These are phyloP conservation scores for Meripilus lineatus DNA, from an alignment of 1,284 basidiomycete genomes.

Conservation along the genomic window DNA sequence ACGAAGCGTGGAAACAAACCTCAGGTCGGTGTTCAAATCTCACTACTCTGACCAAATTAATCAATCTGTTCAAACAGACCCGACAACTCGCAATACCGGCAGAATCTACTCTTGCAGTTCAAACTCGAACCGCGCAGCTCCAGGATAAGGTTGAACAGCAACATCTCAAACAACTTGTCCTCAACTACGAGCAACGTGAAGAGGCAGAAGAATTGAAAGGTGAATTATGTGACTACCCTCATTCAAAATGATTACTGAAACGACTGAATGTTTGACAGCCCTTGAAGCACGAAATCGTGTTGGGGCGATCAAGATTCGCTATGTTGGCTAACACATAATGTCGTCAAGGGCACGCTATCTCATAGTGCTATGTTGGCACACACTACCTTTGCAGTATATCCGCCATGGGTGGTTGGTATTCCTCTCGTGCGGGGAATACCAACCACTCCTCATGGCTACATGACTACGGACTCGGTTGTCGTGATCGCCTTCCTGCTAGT, in stretches of 20 bases:
- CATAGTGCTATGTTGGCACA: too few relatives aligned
- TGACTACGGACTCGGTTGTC: too few relatives aligned
- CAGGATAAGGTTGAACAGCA: constrained; percentile 95
- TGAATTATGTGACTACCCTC: constrained; percentile 22
- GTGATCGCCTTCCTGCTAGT: too few relatives aligned
- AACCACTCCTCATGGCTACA: too few relatives aligned
- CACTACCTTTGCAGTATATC: too few relatives aligned
- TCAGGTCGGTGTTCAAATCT: constrained; percentile 52
- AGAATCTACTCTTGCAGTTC: constrained; percentile 82
- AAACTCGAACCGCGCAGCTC: constrained; percentile 84
- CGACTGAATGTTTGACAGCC: constrained; percentile 34
- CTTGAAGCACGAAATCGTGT: constrained; percentile 62
- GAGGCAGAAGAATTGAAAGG: constrained; percentile 78
- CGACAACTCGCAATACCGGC: constrained; percentile 85
- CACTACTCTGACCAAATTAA: constrained; percentile 8
- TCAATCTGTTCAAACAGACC: constrained; percentile 40
- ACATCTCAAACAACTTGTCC: constrained; percentile 89
- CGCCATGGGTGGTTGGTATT: too few relatives aligned
- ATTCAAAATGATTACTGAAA: constrained; percentile 3
- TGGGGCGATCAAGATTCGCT: constrained; percentile 67
- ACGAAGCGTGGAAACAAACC: constrained; percentile 94
- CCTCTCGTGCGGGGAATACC: too few relatives aligned
- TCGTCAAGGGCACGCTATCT: too few relatives aligned
- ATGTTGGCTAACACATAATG: constrained; percentile 44
- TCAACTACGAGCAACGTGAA: constrained; percentile 82